Base-by-base conservation (phyloP, 352 stramenopile species). In the Globisporangium splendens region DNA sequence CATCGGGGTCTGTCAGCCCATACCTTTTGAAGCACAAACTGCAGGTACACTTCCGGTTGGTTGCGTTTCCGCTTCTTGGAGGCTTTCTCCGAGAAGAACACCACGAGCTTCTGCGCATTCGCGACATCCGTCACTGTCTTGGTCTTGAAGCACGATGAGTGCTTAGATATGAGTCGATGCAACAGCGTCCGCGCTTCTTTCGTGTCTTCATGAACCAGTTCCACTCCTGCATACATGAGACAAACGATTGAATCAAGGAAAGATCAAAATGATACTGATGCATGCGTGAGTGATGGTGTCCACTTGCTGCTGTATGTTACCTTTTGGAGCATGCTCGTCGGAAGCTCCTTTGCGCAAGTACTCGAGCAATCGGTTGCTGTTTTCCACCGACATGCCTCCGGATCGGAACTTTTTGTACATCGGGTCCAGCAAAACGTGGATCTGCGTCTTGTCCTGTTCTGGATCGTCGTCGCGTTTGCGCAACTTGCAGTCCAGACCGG, bases 21-120 rank as follows among this genome's bases (percentile, higher is more conserved):
- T 51, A 87, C 80, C 76, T 88, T 92, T 57, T 77, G 59, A 8
- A 94, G 73, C 20, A 88, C 76, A 54, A 91, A 94, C 10, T 63
- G 79, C 42, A 93, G 54, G 54, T 76, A 83, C n/a, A 65, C 52
- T 41, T 73, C 65, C 0, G 68, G 72, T 15, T 91, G 62, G 4
- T 46, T 70, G 33, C 78, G 84, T 61, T 94, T 94, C 22, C 84
- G 82, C 53, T 89, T 89, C 50, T 89, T 88, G 46, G 55, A 69
- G 54, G 55, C 86, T 42, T 86, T 77, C 12, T 77, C 68, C 18
- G 79, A 75, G 38, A 94, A 89, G 31, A 73, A 69, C 8, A 80
- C 84, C 42, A 89, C 64, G 17, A 91, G 56, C 43, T 59, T 69
- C 64, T 87, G 70, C 2, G 69, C 44, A n/a, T 70, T 42, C 62